Base-by-base conservation (phyloP, 768 basidiomycete genomes). In the Serendipita vermifera region DNA sequence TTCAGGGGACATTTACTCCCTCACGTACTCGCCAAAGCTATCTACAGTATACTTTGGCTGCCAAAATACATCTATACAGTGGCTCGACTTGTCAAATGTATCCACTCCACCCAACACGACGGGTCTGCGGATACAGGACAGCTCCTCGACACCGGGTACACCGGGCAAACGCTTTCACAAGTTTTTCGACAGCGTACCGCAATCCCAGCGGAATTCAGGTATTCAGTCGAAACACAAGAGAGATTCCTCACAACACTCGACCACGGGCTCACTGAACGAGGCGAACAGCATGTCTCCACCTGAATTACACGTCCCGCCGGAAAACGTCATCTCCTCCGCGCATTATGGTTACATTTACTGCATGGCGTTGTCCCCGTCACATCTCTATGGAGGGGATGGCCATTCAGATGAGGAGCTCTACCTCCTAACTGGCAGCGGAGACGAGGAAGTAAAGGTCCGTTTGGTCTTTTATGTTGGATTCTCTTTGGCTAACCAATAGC, bases 261-360 rank as follows among this genome's bases (percentile, higher is more conserved):
- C 62, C 29, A 40, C 64, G 55, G 7, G 56, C 57, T 3, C 46
- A 40, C 11, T 32, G 33, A 55, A 54, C 55, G 22, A 57, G 33
- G 31, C 24, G 55, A 11, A 33, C 57, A 1, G 35, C 59, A 5
- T 38, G 48, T 5, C 38, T 24, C 35, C 38, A 59, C 41, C 43
- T 43, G 6, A 46, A 46, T 64, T 87, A 27, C 68, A 74, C 53
- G 80, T 94, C 20, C 78, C 81, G 0, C 71, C 77, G 11, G 71
- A 70, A 55, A 87, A 89, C 61, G 83, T 91, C 29, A 73, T 91
- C 26, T 82, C 87, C 61, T 87, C 88, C 1, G 94, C 92, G 2
- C 94, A 98, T 68, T 93, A 82, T 65, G 94, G 94, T 6, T 98
- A 98, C 64, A 77, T 97, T 11, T 93, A 94, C 65, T 89, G 85